These are phyloP conservation scores for Deakozyma indianensis DNA, from an alignment of 805 yeast genomes.

Conservation along the genomic window DNA sequence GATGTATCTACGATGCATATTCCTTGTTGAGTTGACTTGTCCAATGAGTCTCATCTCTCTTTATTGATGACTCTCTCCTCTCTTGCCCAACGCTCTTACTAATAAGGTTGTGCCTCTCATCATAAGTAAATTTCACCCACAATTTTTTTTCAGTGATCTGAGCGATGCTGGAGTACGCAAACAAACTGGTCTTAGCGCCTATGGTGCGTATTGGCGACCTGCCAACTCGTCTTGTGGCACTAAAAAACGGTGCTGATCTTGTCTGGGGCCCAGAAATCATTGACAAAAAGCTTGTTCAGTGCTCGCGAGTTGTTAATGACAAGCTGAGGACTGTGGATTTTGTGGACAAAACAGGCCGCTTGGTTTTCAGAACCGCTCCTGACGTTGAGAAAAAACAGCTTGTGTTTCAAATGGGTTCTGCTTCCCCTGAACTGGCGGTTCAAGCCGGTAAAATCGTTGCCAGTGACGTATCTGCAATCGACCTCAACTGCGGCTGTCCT, in stretches of 20 bases:
- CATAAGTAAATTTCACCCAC: too few species aligned
- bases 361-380: conserved; percentile 66
- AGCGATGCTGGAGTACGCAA: conserved; percentile 48
- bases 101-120: too few species aligned
- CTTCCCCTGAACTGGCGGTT: conserved; percentile 73
- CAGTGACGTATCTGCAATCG: conserved; percentile 81
- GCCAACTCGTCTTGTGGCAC: conserved; percentile 70
- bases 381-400: conserved; percentile 45
- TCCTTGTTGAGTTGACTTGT: too few species aligned
- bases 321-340: conserved; percentile 19
- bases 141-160: too few species aligned
- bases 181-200: conserved; percentile 81
- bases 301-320: conserved; percentile 48
- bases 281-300: conserved; percentile 66
- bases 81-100: too few species aligned
- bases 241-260: conserved; percentile 78
- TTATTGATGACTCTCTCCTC: too few species aligned
- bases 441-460: conserved; percentile 74
- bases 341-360: conserved; percentile 23
- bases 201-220: conserved; percentile 93
- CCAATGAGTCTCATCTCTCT: too few species aligned
- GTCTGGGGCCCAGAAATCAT: conserved; percentile 96
- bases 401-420: conserved; percentile 84
- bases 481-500: conserved; percentile 94
- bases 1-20: too few species aligned